Conservation (phyloP, 352 stramenopile genomes). For the Phytophthora sansomeana region DNA sequence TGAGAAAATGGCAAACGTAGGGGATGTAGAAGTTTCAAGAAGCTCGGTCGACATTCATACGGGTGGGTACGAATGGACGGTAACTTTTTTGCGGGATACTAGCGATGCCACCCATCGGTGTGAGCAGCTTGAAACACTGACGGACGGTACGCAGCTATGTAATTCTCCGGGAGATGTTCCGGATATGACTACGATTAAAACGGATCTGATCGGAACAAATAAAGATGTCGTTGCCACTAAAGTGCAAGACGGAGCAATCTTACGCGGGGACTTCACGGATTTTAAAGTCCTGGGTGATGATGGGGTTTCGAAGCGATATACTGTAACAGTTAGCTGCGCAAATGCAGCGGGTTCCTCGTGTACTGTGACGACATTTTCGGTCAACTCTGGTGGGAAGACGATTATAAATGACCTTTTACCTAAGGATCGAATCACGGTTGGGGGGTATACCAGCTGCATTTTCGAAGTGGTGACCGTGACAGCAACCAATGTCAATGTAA, state of each 20-base stretch:
- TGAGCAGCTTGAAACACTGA: constrained; percentile 64
- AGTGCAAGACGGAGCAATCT: constrained; percentile 72
- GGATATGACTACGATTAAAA: constrained; percentile 58
- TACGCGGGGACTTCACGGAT: constrained; percentile 89
- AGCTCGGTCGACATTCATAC: constrained; percentile 86
- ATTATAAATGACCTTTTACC: constrained; percentile 43
- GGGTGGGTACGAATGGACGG: constrained; percentile 95
- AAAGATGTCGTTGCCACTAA: constrained; percentile 31
- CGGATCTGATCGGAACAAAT: constrained; percentile 43
- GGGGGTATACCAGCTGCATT: constrained; percentile 54
- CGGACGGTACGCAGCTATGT: constrained; percentile 72
- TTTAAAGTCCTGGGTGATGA: constrained; percentile 88
- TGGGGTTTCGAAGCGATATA: constrained; percentile 53
- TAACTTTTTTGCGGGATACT: constrained; percentile 94
- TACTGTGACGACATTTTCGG: constrained; percentile 17
- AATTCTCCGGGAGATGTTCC: constrained; percentile 95
- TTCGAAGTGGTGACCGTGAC: constrained; percentile 47
- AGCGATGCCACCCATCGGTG: constrained; percentile 51
- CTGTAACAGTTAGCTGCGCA: constrained; percentile 19
- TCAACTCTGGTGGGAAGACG: constrained; percentile 30
- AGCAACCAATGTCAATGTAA: constrained; percentile 39
- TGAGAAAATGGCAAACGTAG: constrained; percentile 94
- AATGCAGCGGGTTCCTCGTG: constrained; percentile 9
- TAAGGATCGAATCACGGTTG: constrained; percentile 68
- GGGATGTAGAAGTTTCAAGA: constrained; percentile 93